Evolutionary conservation across 176 grass and related monocot genomes (phyloP).

Genomic region (Raddia guianensis): DNA sequence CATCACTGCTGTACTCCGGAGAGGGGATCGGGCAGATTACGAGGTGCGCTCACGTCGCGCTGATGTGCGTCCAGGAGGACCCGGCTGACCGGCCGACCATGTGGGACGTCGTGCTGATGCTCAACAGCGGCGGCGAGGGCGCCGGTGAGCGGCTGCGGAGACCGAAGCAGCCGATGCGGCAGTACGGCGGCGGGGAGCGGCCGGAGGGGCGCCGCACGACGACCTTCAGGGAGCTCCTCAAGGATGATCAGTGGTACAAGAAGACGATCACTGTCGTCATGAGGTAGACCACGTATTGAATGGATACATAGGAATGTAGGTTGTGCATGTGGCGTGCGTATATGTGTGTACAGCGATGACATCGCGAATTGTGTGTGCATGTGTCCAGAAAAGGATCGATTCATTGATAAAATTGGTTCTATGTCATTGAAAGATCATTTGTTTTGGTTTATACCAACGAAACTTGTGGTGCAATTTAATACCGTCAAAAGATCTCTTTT

Average conservation of each 20-base stretch:
- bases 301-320: no score
- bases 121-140: not conserved
- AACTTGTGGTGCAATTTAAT: no score
- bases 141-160: not conserved
- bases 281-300: not conserved
- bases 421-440: no score
- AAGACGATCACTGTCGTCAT: not conserved
- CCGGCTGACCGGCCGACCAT: not conserved
- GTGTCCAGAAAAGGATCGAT: no score
- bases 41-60: not conserved
- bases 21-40: not conserved
- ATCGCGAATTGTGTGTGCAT: no score
- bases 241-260: not conserved
- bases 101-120: conserved; percentile 6
- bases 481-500: no score
- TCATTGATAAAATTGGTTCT: no score
- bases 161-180: not conserved
- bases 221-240: not conserved
- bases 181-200: not conserved
- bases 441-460: no score
- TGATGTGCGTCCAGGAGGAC: not conserved
- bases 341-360: no score
- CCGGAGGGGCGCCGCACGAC: no score
- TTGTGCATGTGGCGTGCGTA: no score
- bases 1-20: not conserved